Evolutionary conservation across 352 stramenopile genomes (phyloP).

Genomic region (Phytophthora multivora): DNA sequence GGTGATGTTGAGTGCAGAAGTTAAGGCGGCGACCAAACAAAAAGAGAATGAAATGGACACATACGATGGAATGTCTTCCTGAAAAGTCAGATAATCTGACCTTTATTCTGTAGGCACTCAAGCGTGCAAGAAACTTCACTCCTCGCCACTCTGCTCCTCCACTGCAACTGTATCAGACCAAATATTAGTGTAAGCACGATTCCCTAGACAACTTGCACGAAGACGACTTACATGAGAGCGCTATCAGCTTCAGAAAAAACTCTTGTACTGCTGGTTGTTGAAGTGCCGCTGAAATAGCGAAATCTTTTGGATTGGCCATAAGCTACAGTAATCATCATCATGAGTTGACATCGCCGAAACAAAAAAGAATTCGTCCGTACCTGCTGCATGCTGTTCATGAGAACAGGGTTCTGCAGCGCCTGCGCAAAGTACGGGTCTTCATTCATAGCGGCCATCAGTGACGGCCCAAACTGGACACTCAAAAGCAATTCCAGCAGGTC

Average conservation of each 20-base stretch:
- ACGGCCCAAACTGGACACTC: slow-evolving; percentile 49
- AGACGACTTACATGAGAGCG: slow-evolving; percentile 49
- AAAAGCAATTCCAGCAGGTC: slow-evolving; percentile 52
- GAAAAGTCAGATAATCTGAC: background rate
- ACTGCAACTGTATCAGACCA: slow-evolving; percentile 27
- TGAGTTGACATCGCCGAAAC: background rate
- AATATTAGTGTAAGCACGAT: slow-evolving; percentile 5
- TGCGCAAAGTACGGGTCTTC: slow-evolving; percentile 60
- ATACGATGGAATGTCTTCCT: slow-evolving; percentile 22
- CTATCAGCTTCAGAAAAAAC: slow-evolving; percentile 73
- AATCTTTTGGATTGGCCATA: slow-evolving; percentile 53
- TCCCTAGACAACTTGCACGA: background rate
- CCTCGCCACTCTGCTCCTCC: slow-evolving; percentile 30
- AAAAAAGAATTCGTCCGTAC: slow-evolving; percentile 19
- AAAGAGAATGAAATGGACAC: slow-evolving; percentile 45
- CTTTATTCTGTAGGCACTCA: slow-evolving; percentile 7
- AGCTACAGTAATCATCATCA: slow-evolving; percentile 37
- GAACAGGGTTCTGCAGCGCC: slow-evolving; percentile 50
- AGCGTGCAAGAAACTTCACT: slow-evolving; percentile 9
- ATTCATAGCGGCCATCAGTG: slow-evolving; percentile 66
- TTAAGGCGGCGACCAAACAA: slow-evolving; percentile 32
- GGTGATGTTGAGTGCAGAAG: slow-evolving; percentile 24
- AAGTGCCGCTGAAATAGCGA: slow-evolving; percentile 38
- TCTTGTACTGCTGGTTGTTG: slow-evolving; percentile 47
- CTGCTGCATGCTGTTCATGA: slow-evolving; percentile 72